phyloP scores from a whole-genome alignment of 805 yeast species.

The Metschnikowia santaceciliae region DNA sequence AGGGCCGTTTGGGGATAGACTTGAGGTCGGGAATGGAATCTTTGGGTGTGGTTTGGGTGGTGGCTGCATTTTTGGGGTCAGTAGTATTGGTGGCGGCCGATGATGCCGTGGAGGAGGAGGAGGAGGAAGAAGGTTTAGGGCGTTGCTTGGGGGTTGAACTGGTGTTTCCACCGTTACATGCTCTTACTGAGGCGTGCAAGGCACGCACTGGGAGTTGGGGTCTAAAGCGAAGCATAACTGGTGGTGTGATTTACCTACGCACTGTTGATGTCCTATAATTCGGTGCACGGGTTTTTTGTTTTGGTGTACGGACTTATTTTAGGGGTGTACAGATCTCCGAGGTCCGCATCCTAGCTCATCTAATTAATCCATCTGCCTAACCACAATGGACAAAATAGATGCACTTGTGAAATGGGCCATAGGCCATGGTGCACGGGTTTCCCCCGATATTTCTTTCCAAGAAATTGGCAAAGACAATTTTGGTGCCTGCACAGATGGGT shows the following conservation, averaged over 20 bases:
- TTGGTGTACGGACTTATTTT: neutral
- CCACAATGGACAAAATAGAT: conserved; percentile 7
- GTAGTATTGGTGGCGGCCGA: neutral
- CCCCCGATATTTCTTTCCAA: conserved; percentile 22
- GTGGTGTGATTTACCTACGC: too few species aligned
- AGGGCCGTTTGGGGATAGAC: conserved; percentile 47
- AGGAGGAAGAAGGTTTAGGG: neutral
- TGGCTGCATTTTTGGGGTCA: neutral
- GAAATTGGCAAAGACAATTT: conserved; percentile 19
- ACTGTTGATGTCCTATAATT: too few species aligned
- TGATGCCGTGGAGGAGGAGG: neutral
- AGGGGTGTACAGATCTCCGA: neutral
- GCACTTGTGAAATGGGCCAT: conserved; percentile 30
- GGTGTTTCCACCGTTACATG: neutral
- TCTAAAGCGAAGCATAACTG: conserved; percentile 1
- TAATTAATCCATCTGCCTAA: neutral
- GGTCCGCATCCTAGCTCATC: too few species aligned
- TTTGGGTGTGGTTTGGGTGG: neutral
- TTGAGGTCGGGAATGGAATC: neutral
- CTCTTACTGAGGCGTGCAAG: neutral
- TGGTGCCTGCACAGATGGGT: conserved; percentile 23
- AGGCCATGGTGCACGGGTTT: conserved; percentile 27
- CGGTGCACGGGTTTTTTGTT: neutral
- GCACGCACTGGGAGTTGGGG: neutral
- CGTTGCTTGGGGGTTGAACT: too few species aligned